Percentiles rank a stretch among this genome's conserved stretches.
Evolutionary conservation across 2,329 filamentous ascomycete genomes (phyloP).

Genomic region (Trichoderma sp.): DNA sequence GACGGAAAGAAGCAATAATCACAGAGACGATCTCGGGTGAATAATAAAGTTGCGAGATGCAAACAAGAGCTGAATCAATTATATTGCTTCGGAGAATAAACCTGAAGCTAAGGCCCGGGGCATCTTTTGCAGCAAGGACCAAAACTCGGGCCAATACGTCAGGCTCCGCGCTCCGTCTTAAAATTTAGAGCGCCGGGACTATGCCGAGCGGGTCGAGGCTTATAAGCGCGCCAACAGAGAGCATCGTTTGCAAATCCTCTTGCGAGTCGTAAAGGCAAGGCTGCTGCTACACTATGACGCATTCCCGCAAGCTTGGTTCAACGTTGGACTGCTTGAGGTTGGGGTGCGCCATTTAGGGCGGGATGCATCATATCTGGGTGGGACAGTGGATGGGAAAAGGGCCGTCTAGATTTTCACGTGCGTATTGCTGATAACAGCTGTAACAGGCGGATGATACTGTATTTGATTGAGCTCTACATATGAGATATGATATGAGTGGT

Average conservation of each 20-base stretch:
- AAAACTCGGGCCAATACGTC: conserved; percentile 28
- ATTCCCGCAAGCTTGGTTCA: background rate
- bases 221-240: conserved; percentile 29
- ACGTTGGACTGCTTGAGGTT: background rate
- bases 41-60: background rate
- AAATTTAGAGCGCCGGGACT: background rate
- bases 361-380: background rate
- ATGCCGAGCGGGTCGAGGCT: conserved; percentile 18
- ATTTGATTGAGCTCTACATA: background rate
- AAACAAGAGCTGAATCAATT: background rate
- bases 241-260: background rate
- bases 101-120: conserved; percentile 16
- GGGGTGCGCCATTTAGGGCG: conserved; percentile 19
- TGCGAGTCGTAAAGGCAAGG: background rate
- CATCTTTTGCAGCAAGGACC: conserved; percentile 10
- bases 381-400: background rate
- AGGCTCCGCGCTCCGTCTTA: background rate
- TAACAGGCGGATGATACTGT: background rate
- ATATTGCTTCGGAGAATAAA: conserved; percentile 19
- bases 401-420: background rate
- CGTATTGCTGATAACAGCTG: background rate
- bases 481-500: background rate
- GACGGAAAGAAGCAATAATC: background rate
- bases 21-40: background rate
- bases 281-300: conserved; percentile 2